These are phyloP conservation scores for Amanita thiersii DNA, from an alignment of 768 basidiomycete species.

Conservation along the genomic window DNA sequence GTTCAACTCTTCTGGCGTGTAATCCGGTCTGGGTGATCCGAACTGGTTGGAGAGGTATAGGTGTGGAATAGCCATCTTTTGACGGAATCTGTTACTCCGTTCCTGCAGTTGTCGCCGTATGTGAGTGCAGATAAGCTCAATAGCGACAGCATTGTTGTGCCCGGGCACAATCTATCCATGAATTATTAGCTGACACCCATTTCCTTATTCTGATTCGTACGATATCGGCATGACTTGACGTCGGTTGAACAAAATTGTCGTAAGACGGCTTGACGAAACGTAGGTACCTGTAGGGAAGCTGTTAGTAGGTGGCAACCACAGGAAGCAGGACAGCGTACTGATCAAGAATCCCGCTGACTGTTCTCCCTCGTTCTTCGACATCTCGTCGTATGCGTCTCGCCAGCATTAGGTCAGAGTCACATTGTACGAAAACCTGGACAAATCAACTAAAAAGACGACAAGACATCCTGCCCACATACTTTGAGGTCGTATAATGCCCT, in stretches of 20 bases:
- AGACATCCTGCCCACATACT: conserved; percentile 28
- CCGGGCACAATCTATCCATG: conserved; percentile 85
- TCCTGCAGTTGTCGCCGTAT: conserved; percentile 78
- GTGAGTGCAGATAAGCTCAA: conserved; percentile 90
- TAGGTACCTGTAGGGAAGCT: conserved; percentile 57
- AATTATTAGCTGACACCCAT: conserved; percentile 2
- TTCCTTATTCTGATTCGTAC: too few relatives aligned
- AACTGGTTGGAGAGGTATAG: conserved; percentile 26
- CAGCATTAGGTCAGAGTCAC: conserved; percentile 95
- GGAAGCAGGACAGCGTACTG: conserved; percentile 42
- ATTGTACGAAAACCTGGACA: conserved; percentile 76
- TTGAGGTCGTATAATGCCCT: conserved; percentile 88
- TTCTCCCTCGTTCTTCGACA: conserved; percentile 78
- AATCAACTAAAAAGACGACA: neutral
- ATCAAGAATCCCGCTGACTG: conserved; percentile 80
- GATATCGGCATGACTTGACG: conserved; percentile 83
- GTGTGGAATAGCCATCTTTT: conserved; percentile 57
- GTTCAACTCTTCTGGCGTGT: conserved; percentile 36
- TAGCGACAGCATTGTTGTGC: conserved; percentile 80
- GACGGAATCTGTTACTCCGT: conserved; percentile 65
- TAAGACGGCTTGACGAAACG: conserved; percentile 93
- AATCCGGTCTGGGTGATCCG: conserved; percentile 29
- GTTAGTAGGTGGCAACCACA: neutral
- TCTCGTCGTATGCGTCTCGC: conserved; percentile 87
- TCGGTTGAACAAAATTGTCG: conserved; percentile 90